These are phyloP conservation scores for Tephrocybe rancida DNA, from an alignment of 768 basidiomycete species.

Conservation along the genomic window DNA sequence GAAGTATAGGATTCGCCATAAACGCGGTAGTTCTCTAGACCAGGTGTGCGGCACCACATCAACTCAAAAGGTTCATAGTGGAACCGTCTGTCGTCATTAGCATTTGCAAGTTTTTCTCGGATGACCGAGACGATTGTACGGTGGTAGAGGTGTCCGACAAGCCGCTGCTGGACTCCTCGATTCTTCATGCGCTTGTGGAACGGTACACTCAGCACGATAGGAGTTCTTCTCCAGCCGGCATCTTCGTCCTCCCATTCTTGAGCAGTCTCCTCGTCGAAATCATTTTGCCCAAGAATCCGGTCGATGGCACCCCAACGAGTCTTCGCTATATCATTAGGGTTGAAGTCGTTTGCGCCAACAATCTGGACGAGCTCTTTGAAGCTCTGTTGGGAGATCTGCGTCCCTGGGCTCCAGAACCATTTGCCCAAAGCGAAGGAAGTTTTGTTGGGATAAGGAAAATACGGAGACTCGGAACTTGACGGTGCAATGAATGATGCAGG, in stretches of 20 bases:
- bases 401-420: conserved; percentile 12
- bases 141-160: conserved; percentile 17
- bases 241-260: conserved; percentile 9
- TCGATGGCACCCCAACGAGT: conserved; percentile 15
- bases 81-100: background rate
- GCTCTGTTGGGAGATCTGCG: conserved; percentile 3
- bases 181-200: background rate
- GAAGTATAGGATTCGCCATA: conserved; percentile 20
- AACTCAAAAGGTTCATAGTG: conserved; percentile 22
- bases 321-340: conserved; percentile 8
- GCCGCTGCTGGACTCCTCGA: background rate
- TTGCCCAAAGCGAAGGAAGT: conserved; percentile 11
- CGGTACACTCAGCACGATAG: conserved; percentile 10
- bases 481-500: too few relatives aligned
- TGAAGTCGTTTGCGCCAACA: background rate
- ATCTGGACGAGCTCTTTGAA: conserved; percentile 14
- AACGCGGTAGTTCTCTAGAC: conserved; percentile 3
- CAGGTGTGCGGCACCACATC: conserved; percentile 8
- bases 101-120: conserved; percentile 7
- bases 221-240: conserved; percentile 16
- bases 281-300: background rate
- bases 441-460: conserved; percentile 9
- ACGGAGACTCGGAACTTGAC: too few relatives aligned
- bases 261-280: background rate
- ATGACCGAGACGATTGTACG: conserved; percentile 19